phyloP scores from a whole-genome alignment of 163 green algal genomes.

The Scenedesmus sp. region DNA sequence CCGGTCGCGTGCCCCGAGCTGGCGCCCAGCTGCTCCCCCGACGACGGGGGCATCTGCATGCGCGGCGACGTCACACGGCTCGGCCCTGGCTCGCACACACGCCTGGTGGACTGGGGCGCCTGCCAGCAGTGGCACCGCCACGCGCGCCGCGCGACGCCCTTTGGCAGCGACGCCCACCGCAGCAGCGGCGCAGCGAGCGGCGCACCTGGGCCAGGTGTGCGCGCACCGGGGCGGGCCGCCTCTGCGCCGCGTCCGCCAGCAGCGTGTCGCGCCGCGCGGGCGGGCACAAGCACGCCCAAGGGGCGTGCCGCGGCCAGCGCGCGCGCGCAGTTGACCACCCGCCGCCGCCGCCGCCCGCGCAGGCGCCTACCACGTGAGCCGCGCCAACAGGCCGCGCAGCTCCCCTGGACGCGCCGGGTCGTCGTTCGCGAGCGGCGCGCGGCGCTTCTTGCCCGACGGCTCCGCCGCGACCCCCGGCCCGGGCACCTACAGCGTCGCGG shows the following conservation, averaged over 20 bases:
- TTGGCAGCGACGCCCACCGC: conserved; percentile 14
- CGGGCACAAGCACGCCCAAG: no score
- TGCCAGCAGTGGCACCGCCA: background rate
- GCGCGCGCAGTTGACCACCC: no score
- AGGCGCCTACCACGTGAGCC: conserved; percentile 28
- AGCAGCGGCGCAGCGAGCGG: background rate
- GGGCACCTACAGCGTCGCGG: conserved; percentile 18
- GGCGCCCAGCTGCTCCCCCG: background rate
- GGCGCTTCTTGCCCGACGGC: background rate
- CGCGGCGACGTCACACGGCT: no score
- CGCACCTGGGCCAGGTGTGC: conserved; percentile 12
- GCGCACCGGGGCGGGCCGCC: no score
- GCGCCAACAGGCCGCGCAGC: conserved; percentile 2
- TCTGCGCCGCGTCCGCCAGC: no score
- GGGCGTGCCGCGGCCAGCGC: no score
- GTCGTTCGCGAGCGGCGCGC: conserved; percentile 8
- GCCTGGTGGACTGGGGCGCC: no score
- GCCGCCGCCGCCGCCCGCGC: background rate
- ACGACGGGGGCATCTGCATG: no score
- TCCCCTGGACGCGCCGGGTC: background rate
- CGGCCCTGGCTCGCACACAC: no score
- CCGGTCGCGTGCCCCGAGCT: conserved; percentile 1
- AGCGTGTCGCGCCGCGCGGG: no score
- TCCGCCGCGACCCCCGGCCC: conserved; percentile 1
- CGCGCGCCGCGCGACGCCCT: background rate